Evolutionary conservation across 2,329 filamentous ascomycete species (phyloP).

Genomic region (Rutstroemia sp.): DNA sequence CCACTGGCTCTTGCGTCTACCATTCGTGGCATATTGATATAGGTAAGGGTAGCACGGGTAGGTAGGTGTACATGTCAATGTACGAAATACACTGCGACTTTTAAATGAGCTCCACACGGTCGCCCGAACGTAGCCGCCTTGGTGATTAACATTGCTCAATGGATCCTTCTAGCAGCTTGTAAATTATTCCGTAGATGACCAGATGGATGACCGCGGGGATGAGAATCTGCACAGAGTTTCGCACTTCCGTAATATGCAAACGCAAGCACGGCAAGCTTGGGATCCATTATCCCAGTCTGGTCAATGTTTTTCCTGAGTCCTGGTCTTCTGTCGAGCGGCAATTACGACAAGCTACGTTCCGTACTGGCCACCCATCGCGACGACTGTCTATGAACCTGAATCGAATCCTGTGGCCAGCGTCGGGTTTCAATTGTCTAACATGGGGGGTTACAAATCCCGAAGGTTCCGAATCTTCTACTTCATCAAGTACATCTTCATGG

Average conservation of each 20-base stretch:
- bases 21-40: neutral
- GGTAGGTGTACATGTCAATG: neutral
- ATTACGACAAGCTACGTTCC: neutral
- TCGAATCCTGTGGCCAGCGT: neutral
- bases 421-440: neutral
- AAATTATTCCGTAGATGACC: neutral
- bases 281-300: neutral
- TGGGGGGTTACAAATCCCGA: neutral
- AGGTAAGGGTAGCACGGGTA: neutral
- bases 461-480: conserved; percentile 1
- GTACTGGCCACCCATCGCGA: neutral
- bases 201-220: neutral
- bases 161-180: neutral
- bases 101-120: conserved; percentile 1
- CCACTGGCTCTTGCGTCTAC: conserved; percentile 3
- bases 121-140: neutral
- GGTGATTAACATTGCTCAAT: neutral
- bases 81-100: too few relatives aligned
- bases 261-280: neutral
- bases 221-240: too few relatives aligned
- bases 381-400: neutral
- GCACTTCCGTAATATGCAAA: neutral
- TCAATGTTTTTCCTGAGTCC: neutral
- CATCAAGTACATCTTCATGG: neutral
- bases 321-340: neutral